Evolutionary conservation across 2,329 filamentous ascomycete species (phyloP).

Genomic region (Myrmaecium sp.): DNA sequence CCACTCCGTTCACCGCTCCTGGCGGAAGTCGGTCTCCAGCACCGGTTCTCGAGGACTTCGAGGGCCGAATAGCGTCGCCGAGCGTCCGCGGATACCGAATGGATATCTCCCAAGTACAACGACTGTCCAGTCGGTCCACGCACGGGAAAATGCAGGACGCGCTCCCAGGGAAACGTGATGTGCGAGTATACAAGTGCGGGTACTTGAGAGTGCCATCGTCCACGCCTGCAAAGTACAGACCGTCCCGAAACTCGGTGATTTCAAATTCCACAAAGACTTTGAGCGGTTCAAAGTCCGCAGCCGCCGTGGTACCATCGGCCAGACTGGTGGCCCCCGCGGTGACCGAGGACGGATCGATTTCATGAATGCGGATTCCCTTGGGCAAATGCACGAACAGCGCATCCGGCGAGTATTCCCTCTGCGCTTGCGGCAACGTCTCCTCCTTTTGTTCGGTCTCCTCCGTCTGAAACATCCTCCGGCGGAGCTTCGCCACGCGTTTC

Average conservation of each 20-base stretch:
- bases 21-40: slow-evolving; percentile 7
- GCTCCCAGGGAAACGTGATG: slow-evolving; percentile 59
- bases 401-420: slow-evolving; percentile 17
- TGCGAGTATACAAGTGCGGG: slow-evolving; percentile 80
- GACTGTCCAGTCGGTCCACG: slow-evolving; percentile 66
- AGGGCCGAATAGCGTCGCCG: slow-evolving; percentile 47
- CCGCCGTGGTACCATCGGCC: slow-evolving; percentile 9
- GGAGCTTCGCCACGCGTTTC: slow-evolving; percentile 45
- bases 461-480: slow-evolving; percentile 40
- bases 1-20: slow-evolving; percentile 10
- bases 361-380: slow-evolving; percentile 1
- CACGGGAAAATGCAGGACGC: slow-evolving; percentile 85
- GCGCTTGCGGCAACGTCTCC: slow-evolving; percentile 31
- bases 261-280: slow-evolving; percentile 59
- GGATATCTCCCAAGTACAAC: slow-evolving; percentile 75
- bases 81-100: slow-evolving; percentile 75
- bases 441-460: slow-evolving; percentile 46
- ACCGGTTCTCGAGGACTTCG: slow-evolving; percentile 8
- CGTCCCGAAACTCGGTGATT: slow-evolving; percentile 62
- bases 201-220: slow-evolving; percentile 66
- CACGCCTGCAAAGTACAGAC: slow-evolving; percentile 79
- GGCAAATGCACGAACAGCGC: slow-evolving; percentile 5
- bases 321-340: slow-evolving; percentile 5
- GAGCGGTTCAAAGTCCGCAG: slow-evolving; percentile 38
- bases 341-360: no score